Evolutionary conservation across 805 yeast genomes (phyloP).

Genomic region (Candida ovalis): DNA sequence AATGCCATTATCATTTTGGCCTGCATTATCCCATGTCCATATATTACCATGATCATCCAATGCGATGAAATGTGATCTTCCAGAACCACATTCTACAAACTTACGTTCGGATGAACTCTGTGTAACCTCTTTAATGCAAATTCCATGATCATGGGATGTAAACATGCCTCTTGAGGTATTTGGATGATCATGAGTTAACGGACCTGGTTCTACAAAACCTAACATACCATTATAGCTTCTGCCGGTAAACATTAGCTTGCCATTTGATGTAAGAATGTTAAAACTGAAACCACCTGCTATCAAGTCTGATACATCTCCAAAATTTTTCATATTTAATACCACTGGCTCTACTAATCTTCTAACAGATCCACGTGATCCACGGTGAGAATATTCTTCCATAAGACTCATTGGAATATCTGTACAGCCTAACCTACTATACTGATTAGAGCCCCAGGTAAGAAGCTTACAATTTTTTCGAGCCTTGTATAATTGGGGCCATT

Average conservation of each 20-base stretch:
- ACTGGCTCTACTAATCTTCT: conserved; percentile 12
- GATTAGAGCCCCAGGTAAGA: conserved; percentile 49
- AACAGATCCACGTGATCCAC: neutral
- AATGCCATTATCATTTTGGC: conserved; percentile 39
- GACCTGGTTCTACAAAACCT: conserved; percentile 37
- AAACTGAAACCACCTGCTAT: conserved; percentile 65
- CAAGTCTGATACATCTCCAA: conserved; percentile 36
- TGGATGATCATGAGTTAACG: conserved; percentile 30
- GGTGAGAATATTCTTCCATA: conserved; percentile 14
- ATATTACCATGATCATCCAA: conserved; percentile 45
- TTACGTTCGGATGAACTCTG: too few relatives aligned
- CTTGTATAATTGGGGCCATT: conserved; percentile 49
- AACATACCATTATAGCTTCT: conserved; percentile 35
- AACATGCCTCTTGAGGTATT: neutral
- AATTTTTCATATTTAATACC: conserved; percentile 30
- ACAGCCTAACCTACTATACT: conserved; percentile 43
- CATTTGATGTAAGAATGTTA: conserved; percentile 51
- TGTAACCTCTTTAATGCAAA: conserved; percentile 11
- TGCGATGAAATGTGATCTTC: conserved; percentile 62
- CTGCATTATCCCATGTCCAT: conserved; percentile 59
- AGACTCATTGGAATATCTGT: conserved; percentile 4
- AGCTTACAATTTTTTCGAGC: conserved; percentile 38
- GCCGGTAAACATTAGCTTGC: conserved; percentile 56
- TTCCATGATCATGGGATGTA: conserved; percentile 3
- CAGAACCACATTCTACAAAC: conserved; percentile 52